These are phyloP conservation scores for Fragilaria crotonensis DNA, from an alignment of 108 stramenopile species.

Conservation along the genomic window DNA sequence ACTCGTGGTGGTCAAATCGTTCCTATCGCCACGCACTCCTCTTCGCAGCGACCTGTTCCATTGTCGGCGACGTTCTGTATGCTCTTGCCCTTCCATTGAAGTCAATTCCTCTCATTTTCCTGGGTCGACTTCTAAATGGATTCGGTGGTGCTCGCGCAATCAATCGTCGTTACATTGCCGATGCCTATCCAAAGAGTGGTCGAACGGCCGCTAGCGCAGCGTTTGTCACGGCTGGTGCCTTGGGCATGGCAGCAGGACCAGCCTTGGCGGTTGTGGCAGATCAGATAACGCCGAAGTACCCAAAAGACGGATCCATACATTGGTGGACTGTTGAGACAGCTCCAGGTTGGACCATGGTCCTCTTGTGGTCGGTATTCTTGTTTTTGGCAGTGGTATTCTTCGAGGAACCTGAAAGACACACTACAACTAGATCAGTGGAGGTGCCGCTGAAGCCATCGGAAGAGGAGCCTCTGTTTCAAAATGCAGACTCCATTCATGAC, in stretches of 20 bases:
- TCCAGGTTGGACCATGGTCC: constrained; percentile 73
- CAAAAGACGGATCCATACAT: constrained; percentile 16
- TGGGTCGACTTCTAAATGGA: constrained; percentile 82
- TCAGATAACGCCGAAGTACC: constrained; percentile 5
- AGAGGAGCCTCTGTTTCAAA: constrained; percentile 6
- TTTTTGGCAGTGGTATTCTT: constrained; percentile 46
- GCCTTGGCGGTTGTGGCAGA: constrained; percentile 59
- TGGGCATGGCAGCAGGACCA: constrained; percentile 88
- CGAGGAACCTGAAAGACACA: constrained; percentile 59
- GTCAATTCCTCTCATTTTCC: constrained; percentile 66
- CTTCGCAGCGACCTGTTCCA: constrained; percentile 60
- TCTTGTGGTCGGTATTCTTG: constrained; percentile 57
- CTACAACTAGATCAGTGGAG: too few relatives aligned
- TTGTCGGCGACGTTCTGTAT: constrained; percentile 83
- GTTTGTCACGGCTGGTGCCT: constrained; percentile 76
- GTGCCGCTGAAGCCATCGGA: constrained; percentile 6
- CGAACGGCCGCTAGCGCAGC: constrained; percentile 79
- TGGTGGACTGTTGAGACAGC: constrained; percentile 61
- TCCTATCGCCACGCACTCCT: constrained; percentile 78
- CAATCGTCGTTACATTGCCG: constrained; percentile 91
- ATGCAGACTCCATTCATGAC: background rate
- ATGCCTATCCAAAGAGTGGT: constrained; percentile 57
- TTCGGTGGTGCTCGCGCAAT: constrained; percentile 83
- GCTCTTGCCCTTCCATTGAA: constrained; percentile 69
- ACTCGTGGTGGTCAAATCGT: constrained; percentile 82